phyloP scores from a whole-genome alignment of 169 alveolate species.

The Theileria parva region DNA sequence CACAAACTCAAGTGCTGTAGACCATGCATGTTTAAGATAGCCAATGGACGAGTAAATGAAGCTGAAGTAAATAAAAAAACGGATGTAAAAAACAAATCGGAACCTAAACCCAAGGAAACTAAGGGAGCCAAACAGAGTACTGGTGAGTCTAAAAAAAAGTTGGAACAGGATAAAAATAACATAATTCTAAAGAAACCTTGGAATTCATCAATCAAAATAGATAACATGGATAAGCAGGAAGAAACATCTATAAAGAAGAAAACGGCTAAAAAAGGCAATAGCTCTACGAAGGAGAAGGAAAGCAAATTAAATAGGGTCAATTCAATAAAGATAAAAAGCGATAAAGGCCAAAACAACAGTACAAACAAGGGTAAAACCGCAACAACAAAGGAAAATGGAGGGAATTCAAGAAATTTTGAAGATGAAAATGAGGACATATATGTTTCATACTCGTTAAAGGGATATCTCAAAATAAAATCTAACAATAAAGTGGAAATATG shows the following conservation, averaged over 20 bases:
- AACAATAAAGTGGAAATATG: not conserved
- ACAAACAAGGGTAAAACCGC: not conserved
- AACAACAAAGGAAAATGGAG: not conserved
- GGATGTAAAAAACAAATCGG: not conserved
- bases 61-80: not conserved
- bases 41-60: not conserved
- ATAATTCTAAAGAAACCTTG: not conserved
- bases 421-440: not conserved
- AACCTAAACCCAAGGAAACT: not conserved
- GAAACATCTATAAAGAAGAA: not conserved
- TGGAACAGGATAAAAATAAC: not conserved
- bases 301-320: not conserved
- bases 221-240: not conserved
- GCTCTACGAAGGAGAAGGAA: not conserved
- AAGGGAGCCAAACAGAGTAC: not conserved
- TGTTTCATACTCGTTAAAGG: not conserved
- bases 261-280: not conserved
- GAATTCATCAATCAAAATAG: not conserved
- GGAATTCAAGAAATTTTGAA: not conserved
- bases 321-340: not conserved
- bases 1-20: conserved; percentile 1
- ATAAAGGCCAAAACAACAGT: not conserved
- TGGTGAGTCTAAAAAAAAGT: not conserved
- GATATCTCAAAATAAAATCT: not conserved
- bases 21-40: not conserved